Evolutionary conservation across 495 filamentous ascomycete genomes (phyloP).

Genomic region (Xylaria sp.): DNA sequence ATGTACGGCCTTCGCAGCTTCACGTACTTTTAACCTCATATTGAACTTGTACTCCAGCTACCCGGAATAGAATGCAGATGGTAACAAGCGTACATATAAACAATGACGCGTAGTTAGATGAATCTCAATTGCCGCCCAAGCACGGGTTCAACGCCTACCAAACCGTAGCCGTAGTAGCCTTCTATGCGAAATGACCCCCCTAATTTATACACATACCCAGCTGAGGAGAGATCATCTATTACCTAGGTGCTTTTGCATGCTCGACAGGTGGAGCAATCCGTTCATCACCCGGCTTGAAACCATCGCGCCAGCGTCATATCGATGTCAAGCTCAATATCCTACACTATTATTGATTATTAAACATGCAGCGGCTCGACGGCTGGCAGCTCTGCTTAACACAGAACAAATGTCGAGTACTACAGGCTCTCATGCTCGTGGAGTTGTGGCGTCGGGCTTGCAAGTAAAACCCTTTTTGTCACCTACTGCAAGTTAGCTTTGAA

Average conservation of each 20-base stretch:
- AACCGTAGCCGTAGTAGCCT: constrained; percentile 39
- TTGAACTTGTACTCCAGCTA: neutral
- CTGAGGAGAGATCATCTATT: constrained; percentile 45
- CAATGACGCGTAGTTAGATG: constrained; percentile 9
- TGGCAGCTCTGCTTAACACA: neutral
- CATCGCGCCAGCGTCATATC: constrained; percentile 26
- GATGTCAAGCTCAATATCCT: constrained; percentile 38
- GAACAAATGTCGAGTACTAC: constrained; percentile 24
- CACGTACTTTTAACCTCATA: neutral
- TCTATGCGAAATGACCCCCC: constrained; percentile 40
- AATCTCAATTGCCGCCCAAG: constrained; percentile 37
- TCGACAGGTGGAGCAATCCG: constrained; percentile 22
- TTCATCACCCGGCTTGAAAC: constrained; percentile 18
- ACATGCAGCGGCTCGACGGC: constrained; percentile 16
- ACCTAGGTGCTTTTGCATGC: constrained; percentile 25
- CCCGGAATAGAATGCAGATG: neutral
- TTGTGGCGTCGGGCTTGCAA: constrained; percentile 45
- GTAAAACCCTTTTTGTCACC: constrained; percentile 65
- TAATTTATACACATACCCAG: constrained; percentile 42
- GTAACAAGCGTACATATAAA: too few species aligned
- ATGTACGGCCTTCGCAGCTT: neutral
- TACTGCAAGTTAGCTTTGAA: constrained; percentile 39
- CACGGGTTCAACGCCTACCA: constrained; percentile 40
- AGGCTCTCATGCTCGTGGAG: constrained; percentile 29
- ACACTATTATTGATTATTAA: constrained; percentile 35